A percentile compares a stretch with the other conserved stretches of the same genome.
Conservation (phyloP, 139 green algal species). For the Chara braunii region DNA sequence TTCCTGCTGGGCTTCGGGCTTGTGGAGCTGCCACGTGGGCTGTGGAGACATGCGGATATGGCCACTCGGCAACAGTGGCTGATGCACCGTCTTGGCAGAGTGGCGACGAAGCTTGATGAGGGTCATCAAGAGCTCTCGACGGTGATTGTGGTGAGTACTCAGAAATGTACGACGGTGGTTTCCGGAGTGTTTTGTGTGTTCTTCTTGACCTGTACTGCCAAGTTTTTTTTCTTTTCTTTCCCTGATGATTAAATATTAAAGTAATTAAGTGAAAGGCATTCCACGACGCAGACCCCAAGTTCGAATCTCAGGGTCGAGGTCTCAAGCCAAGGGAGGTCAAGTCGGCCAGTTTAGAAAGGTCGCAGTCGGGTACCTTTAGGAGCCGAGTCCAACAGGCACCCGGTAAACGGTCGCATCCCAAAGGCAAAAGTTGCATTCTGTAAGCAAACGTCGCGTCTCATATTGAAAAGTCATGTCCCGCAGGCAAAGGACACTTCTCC, state of each 20-base stretch:
- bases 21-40: constrained; percentile 68
- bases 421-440: too few relatives aligned
- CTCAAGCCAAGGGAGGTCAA: too few relatives aligned
- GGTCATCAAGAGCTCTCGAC: constrained; percentile 40
- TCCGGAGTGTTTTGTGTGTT: not conserved
- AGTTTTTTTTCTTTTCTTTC: not conserved
- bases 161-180: not conserved
- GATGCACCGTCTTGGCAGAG: constrained; percentile 32
- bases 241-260: not conserved
- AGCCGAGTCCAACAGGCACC: too few relatives aligned
- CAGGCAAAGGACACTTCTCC: too few relatives aligned
- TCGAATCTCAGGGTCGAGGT: too few relatives aligned
- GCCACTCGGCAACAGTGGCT: constrained; percentile 43
- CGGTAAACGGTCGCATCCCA: too few relatives aligned
- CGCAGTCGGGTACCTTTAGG: too few relatives aligned
- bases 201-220: not conserved
- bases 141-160: constrained; percentile 36
- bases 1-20: constrained; percentile 81
- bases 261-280: too few relatives aligned
- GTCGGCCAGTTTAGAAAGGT: too few relatives aligned
- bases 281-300: too few relatives aligned
- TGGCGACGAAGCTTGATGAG: constrained; percentile 50
- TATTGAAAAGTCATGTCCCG: too few relatives aligned
- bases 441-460: too few relatives aligned
- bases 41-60: constrained; percentile 63